Evolutionary conservation across 164 flowering plant species (phyloP).

Genomic region (Stephania japonica): DNA sequence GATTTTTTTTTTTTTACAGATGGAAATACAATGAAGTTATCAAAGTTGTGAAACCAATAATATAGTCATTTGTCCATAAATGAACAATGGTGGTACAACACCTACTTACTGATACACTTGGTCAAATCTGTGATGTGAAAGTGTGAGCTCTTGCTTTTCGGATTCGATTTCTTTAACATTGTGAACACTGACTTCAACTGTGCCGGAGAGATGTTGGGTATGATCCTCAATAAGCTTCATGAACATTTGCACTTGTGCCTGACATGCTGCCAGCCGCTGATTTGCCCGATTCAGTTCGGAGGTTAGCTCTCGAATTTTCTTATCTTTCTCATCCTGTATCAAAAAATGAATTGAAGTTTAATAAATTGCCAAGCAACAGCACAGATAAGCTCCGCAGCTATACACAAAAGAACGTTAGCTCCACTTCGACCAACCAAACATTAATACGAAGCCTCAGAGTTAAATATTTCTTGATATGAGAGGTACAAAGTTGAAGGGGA

Average conservation of each 20-base stretch:
- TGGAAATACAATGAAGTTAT: background rate
- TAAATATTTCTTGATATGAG: no score
- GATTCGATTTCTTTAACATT: constrained; percentile 1
- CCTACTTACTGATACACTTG: constrained; percentile 2
- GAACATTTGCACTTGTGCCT: constrained; percentile 3
- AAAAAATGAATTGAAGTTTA: background rate
- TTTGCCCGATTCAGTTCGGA: constrained; percentile 6
- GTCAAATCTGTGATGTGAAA: background rate
- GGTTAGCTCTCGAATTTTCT: constrained; percentile 10
- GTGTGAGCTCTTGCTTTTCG: constrained; percentile 1
- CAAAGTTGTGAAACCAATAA: background rate
- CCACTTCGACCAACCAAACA: no score
- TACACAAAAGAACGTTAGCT: no score
- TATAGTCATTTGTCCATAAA: background rate
- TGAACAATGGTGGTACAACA: background rate
- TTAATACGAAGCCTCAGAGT: no score
- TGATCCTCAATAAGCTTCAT: constrained; percentile 10
- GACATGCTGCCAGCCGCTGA: background rate
- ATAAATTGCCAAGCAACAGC: background rate
- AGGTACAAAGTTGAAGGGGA: no score
- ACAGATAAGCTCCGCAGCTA: background rate
- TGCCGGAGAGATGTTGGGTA: constrained; percentile 1
- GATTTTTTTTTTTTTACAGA: no score
- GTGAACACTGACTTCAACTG: constrained; percentile 2
- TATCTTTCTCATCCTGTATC: constrained; percentile 3